phyloP scores from a whole-genome alignment of 2,329 filamentous ascomycete species.

The Dothiorella sarmentorum region DNA sequence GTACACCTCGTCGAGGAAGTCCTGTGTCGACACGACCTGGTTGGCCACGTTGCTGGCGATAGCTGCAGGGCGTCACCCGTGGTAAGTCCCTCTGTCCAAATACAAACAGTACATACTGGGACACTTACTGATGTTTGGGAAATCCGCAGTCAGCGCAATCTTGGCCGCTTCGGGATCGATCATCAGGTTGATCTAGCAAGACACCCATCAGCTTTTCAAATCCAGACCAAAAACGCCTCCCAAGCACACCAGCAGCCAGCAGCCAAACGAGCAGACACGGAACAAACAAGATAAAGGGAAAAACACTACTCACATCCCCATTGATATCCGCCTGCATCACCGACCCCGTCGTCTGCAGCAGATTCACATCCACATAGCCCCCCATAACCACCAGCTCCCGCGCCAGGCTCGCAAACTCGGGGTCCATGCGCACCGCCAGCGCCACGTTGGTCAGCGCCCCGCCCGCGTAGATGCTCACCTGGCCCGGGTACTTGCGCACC shows the following conservation, averaged over 20 bases:
- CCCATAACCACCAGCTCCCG: constrained; percentile 52
- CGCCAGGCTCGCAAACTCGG: constrained; percentile 45
- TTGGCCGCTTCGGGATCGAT: constrained; percentile 51
- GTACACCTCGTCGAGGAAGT: constrained; percentile 39
- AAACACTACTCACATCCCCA: constrained; percentile 22
- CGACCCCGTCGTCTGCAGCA: constrained; percentile 28
- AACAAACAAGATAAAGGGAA: too few species aligned
- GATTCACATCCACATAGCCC: constrained; percentile 44
- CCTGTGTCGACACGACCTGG: constrained; percentile 41
- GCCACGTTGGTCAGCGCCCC: constrained; percentile 51
- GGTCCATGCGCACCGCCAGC: constrained; percentile 46
- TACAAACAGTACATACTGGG: too few species aligned
- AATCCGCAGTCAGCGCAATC: constrained; percentile 48
- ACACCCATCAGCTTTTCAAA: background rate
- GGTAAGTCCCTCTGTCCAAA: too few species aligned
- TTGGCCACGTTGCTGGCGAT: constrained; percentile 49
- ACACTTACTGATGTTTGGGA: constrained; percentile 36
- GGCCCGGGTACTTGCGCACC: constrained; percentile 49
- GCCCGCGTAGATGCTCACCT: constrained; percentile 48
- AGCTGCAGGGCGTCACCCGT: constrained; percentile 17
- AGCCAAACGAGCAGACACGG: too few species aligned
- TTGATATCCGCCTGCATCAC: constrained; percentile 27
- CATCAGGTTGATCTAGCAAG: constrained; percentile 47
- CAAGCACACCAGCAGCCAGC: too few species aligned
- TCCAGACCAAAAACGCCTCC: too few species aligned